Evolutionary conservation across 371 early-diverging fungal species (phyloP).

Genomic region (Funneliformis caledonium): DNA sequence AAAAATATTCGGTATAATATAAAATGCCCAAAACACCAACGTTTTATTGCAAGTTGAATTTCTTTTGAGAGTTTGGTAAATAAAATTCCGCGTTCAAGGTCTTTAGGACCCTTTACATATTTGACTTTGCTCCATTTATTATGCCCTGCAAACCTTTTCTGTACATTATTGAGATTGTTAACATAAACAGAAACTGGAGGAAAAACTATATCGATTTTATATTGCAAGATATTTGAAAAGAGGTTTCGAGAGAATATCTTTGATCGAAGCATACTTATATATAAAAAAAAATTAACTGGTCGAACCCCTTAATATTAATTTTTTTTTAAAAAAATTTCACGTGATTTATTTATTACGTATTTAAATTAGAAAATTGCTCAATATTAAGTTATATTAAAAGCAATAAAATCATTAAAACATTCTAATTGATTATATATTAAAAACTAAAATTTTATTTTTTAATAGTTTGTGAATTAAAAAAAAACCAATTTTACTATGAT

Average conservation of each 20-base stretch:
- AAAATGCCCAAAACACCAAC: conserved; percentile 42
- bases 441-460: no score
- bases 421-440: no score
- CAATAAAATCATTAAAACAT: no score
- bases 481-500: no score
- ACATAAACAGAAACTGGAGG: not conserved
- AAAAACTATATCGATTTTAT: not conserved
- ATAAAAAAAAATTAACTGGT: no score
- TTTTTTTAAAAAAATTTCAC: no score
- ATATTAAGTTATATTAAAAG: no score
- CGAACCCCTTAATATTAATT: no score
- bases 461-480: no score
- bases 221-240: not conserved
- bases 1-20: not conserved
- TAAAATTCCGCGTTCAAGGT: conserved; percentile 58
- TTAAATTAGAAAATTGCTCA: no score
- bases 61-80: conserved; percentile 64
- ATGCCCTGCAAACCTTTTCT: conserved; percentile 54
- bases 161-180: not conserved
- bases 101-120: conserved; percentile 64
- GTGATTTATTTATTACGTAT: no score
- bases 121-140: conserved; percentile 76
- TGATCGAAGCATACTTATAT: no score
- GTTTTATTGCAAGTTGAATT: conserved; percentile 64
- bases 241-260: not conserved